phyloP scores from a whole-genome alignment of 139 green algal species.

The Mychonastes homosphaera region DNA sequence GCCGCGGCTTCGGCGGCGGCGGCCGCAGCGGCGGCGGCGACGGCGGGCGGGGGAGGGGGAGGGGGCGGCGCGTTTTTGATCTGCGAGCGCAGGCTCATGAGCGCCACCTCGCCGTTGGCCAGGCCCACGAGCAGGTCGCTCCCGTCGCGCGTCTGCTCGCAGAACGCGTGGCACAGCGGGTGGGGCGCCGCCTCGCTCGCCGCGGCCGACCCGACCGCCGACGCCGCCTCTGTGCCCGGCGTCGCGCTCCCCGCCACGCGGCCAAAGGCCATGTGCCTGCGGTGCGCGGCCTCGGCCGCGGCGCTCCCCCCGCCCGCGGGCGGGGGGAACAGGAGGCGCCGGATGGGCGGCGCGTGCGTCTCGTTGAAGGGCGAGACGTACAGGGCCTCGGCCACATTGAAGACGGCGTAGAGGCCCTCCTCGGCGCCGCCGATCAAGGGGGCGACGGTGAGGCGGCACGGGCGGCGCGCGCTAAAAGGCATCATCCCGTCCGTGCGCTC shows the following conservation, averaged over 20 bases:
- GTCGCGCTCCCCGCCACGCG: constrained; percentile 3
- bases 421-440: constrained; percentile 27
- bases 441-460: constrained; percentile 31
- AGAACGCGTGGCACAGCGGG: constrained; percentile 40
- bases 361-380: constrained; percentile 27
- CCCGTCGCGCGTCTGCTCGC: constrained; percentile 32
- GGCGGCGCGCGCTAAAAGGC: constrained; percentile 26
- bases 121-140: constrained; percentile 58
- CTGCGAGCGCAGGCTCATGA: not conserved
- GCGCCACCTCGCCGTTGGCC: constrained; percentile 35
- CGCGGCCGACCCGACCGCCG: too few species aligned
- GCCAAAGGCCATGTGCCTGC: constrained; percentile 28
- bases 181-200: too few species aligned
- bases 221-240: constrained; percentile 45
- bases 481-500: constrained; percentile 28
- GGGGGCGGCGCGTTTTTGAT: not conserved
- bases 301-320: too few species aligned
- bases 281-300: too few species aligned
- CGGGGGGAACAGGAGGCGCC: not conserved
- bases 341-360: constrained; percentile 12
- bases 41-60: not conserved
- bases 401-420: constrained; percentile 37
- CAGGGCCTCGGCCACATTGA: constrained; percentile 35
- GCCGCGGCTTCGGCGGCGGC: constrained; percentile 39
- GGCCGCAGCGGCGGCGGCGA: constrained; percentile 53